A percentile compares a stretch with the other conserved stretches of the same genome.
Conservation (phyloP, 2,329 filamentous ascomycete genomes). For the Tolypocladium tropicale region DNA sequence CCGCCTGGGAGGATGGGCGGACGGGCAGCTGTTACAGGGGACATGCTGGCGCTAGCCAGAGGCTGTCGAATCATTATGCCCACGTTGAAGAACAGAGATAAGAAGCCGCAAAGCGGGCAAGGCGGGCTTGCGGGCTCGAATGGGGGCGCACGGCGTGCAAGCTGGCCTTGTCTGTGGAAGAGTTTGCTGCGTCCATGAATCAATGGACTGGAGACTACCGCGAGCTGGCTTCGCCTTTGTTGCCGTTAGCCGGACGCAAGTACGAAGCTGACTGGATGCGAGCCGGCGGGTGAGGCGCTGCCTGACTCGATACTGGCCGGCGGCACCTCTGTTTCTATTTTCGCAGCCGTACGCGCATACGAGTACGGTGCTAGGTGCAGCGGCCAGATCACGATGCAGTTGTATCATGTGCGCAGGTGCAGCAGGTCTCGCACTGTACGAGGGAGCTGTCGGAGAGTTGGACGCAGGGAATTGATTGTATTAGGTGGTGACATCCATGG, state of each 20-base stretch:
- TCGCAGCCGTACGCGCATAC: not conserved
- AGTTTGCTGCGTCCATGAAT: not conserved
- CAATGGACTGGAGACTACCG: not conserved
- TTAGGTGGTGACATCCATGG: no score
- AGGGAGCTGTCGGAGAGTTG: not conserved
- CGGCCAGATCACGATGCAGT: not conserved
- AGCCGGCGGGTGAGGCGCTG: not conserved
- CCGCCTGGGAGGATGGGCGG: not conserved
- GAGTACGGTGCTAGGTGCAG: not conserved
- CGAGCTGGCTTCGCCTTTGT: not conserved
- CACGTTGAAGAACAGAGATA: slow-evolving; percentile 17
- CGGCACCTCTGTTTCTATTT: not conserved
- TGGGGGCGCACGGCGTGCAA: not conserved
- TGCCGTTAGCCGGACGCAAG: not conserved
- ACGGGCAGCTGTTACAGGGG: not conserved
- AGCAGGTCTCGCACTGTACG: not conserved
- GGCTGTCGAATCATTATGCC: slow-evolving; percentile 21
- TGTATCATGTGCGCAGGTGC: not conserved
- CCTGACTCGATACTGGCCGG: not conserved
- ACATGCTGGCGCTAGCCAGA: not conserved
- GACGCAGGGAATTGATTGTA: no score
- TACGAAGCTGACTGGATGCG: not conserved
- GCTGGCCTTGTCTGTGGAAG: not conserved
- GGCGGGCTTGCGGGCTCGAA: no score
- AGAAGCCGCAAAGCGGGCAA: not conserved